A percentile compares a stretch with the other conserved stretches of the same genome.
Evolutionary conservation across 352 stramenopile genomes (phyloP).

Genomic region (Globisporangium megalacanthum): DNA sequence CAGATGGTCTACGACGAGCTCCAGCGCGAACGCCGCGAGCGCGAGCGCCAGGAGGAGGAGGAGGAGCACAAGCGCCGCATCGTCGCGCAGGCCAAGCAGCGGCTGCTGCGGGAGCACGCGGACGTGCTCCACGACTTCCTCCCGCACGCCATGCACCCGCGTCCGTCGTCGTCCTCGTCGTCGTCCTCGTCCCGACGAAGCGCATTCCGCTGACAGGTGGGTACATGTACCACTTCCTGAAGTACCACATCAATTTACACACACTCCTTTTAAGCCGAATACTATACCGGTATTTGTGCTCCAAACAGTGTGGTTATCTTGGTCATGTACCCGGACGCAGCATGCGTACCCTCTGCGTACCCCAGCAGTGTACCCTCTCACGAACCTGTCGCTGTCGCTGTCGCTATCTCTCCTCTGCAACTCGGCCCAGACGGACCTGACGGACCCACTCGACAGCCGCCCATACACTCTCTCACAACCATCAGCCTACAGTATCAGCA

Average conservation of each 20-base stretch:
- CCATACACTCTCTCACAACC: no score
- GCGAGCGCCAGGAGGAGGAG: conserved; percentile 52
- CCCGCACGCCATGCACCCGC: conserved; percentile 19
- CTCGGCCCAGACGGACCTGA: background rate
- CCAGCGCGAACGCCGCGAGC: conserved; percentile 67
- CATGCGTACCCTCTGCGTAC: no score
- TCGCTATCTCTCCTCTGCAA: background rate
- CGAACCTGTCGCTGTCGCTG: no score
- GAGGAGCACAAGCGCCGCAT: conserved; percentile 81
- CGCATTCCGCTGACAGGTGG: conserved; percentile 18
- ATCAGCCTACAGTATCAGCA: no score
- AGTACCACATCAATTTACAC: background rate
- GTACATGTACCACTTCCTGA: background rate
- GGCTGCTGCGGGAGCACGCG: conserved; percentile 82
- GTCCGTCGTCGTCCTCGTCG: conserved; percentile 25
- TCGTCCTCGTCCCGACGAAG: conserved; percentile 18
- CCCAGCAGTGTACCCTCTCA: no score
- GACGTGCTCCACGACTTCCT: conserved; percentile 79
- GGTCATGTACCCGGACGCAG: no score
- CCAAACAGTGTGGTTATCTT: no score
- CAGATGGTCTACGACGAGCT: conserved; percentile 75
- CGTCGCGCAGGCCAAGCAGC: conserved; percentile 80
- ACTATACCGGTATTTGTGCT: no score
- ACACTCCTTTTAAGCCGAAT: background rate
- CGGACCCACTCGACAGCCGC: no score